These are phyloP conservation scores for Daldinia sp. DNA, from an alignment of 2,329 filamentous ascomycete genomes.

Conservation along the genomic window DNA sequence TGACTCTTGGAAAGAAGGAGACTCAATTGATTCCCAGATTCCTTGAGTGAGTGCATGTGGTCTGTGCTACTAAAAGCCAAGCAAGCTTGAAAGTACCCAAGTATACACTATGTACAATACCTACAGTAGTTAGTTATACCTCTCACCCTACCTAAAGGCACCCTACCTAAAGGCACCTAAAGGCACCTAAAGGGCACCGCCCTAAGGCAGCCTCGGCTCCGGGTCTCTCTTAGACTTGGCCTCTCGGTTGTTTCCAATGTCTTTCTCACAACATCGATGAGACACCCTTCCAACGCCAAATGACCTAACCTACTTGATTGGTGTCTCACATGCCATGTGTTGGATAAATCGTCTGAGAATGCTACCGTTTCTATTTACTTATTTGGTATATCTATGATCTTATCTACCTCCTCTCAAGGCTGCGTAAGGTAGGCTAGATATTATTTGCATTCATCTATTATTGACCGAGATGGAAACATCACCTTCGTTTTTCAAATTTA, in stretches of 20 bases:
- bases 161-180: background rate
- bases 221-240: constrained; percentile 5
- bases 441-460: background rate
- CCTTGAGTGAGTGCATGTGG: background rate
- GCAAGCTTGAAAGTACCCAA: background rate
- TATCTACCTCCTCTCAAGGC: no score
- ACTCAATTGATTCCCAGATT: background rate
- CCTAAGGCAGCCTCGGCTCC: background rate
- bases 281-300: no score
- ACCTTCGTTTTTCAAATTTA: background rate
- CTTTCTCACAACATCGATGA: constrained; percentile 24
- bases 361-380: background rate
- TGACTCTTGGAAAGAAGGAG: no score
- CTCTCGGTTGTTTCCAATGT: background rate
- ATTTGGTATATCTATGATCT: background rate
- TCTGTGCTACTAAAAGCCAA: no score
- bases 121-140: no score
- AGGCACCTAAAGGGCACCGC: background rate
- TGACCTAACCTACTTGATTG: background rate
- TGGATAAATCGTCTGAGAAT: background rate
- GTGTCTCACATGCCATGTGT: constrained; percentile 19
- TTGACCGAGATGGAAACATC: background rate
- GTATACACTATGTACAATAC: no score
- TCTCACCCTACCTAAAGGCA: no score
- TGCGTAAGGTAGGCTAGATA: no score